These are phyloP conservation scores for Carex sylvatica DNA, from an alignment of 202 grass and related monocot species.

Conservation along the genomic window DNA sequence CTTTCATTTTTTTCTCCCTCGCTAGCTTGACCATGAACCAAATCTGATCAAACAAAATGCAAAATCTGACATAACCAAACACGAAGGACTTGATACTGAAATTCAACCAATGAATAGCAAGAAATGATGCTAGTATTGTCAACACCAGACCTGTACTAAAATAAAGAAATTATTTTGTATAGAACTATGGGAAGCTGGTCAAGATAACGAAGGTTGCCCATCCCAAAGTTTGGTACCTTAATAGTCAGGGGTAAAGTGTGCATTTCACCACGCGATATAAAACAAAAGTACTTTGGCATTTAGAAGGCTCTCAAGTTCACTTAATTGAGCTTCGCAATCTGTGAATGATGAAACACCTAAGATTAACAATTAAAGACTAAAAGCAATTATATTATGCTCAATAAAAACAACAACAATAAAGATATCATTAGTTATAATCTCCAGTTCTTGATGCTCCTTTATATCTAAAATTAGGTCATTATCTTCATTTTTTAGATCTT, in stretches of 20 bases:
- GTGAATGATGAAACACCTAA: conserved; percentile 55
- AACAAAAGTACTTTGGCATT: conserved; percentile 63
- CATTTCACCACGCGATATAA: conserved; percentile 11
- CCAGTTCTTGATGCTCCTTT: too few species aligned
- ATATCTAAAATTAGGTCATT: too few species aligned
- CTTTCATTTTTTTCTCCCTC: too few species aligned
- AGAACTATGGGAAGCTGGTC: background rate
- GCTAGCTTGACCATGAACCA: too few species aligned
- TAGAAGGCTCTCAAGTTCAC: conserved; percentile 70
- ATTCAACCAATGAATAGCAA: too few species aligned
- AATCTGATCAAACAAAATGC: too few species aligned
- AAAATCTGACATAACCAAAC: too few species aligned
- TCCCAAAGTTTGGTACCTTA: background rate
- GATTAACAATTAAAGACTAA: conserved; percentile 19
- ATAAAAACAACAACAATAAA: background rate
- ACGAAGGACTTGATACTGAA: too few species aligned
- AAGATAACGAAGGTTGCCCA: background rate
- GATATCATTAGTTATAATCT: too few species aligned
- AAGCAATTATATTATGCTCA: background rate
- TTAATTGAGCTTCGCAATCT: conserved; percentile 73
- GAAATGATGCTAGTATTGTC: conserved; percentile 9
- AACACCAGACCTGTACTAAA: background rate
- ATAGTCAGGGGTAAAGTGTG: conserved; percentile 11
- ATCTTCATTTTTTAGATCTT: too few species aligned
- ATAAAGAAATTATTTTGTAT: background rate